Base-by-base conservation (phyloP, 2,329 filamentous ascomycete genomes). In the Xylariales sp. region DNA sequence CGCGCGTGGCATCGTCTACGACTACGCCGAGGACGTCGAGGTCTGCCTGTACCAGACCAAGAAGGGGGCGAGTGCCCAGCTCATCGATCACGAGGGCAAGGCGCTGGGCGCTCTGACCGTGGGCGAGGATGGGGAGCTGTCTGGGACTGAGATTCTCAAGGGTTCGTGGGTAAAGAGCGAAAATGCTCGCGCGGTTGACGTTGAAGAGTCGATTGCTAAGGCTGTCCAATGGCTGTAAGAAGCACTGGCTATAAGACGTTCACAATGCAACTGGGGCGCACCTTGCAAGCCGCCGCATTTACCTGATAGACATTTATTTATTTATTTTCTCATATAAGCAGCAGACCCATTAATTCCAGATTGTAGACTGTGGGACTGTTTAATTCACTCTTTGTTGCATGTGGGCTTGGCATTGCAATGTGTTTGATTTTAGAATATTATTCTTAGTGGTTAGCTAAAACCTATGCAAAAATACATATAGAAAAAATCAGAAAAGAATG, bases 1-100 rank as follows among this genome's bases (percentile, higher is more conserved):
- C 4, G 55, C 59, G 21, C 60, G 52, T 25, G 62, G 67, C 12
- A 62, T 65, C 2, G 67, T 67, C 3, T 74, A 73, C 37, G 65
- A 74, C 45, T 74, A 73, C 44, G 49, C 52, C 3, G 46, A 53
- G n/a, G 61, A 69, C 37, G 60, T 69, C 25, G 73, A 76, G 45
- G 61, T 76, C 16, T 61, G 60, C 20, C 49, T 72, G 15, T 76
- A 74, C 40, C 59, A 68, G 25, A 60, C 54, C 4, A 50, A 42
- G 3, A 50, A 63, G 16, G 69, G 69, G 1, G 61, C 67, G 2
- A 67, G 54, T 42, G 55, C 67, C 0, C 55, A 56, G 1, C 39
- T 76, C 4, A 60, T 74, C 2, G 62, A 70, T 43, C 60, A 50
- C 2, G 57, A 68, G 3, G 70, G 72, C 2, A 61, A 60, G 14